Conservation (phyloP, 805 yeast genomes). For the Candida maris region DNA sequence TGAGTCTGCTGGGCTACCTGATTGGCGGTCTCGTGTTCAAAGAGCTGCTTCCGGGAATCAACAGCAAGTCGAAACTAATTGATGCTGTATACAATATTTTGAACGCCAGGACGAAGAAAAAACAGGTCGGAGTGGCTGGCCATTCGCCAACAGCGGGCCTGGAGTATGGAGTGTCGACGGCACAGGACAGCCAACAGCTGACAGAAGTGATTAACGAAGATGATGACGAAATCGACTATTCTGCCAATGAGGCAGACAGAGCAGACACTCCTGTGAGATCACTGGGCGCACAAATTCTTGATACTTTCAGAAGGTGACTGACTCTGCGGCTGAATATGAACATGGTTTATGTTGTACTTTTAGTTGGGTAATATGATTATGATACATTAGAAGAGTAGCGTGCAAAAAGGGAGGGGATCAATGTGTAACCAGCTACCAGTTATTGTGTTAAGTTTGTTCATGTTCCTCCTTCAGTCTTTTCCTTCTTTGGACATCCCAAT, state of each 20-base stretch:
- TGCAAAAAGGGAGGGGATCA: too few relatives aligned
- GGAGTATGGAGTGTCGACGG: slow-evolving; percentile 1
- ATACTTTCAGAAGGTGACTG: slow-evolving; percentile 49
- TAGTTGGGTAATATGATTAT: too few relatives aligned
- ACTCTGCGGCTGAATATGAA: too few relatives aligned
- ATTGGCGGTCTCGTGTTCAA: slow-evolving; percentile 42
- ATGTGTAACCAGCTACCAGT: too few relatives aligned
- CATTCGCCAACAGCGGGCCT: not conserved
- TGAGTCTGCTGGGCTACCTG: slow-evolving; percentile 40
- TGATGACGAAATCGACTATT: slow-evolving; percentile 30
- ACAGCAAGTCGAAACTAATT: slow-evolving; percentile 23
- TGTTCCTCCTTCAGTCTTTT: slow-evolving; percentile 41
- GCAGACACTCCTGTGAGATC: slow-evolving; percentile 62
- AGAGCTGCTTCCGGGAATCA: slow-evolving; percentile 41
- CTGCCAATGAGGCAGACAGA: slow-evolving; percentile 32
- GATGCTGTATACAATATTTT: slow-evolving; percentile 13
- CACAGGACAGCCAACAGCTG: slow-evolving; percentile 6
- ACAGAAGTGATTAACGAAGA: slow-evolving; percentile 11
- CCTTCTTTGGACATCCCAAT: slow-evolving; percentile 83
- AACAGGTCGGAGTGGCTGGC: slow-evolving; percentile 7
- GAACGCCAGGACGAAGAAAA: slow-evolving; percentile 8
- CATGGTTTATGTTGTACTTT: too few relatives aligned
- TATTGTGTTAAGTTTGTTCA: slow-evolving; percentile 19
- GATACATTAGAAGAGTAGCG: too few relatives aligned
- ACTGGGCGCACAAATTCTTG: slow-evolving; percentile 55